A percentile compares a stretch with the other conserved stretches of the same genome.
phyloP scores from a whole-genome alignment of 441 rosid genomes.

The Lepidium campestre region DNA sequence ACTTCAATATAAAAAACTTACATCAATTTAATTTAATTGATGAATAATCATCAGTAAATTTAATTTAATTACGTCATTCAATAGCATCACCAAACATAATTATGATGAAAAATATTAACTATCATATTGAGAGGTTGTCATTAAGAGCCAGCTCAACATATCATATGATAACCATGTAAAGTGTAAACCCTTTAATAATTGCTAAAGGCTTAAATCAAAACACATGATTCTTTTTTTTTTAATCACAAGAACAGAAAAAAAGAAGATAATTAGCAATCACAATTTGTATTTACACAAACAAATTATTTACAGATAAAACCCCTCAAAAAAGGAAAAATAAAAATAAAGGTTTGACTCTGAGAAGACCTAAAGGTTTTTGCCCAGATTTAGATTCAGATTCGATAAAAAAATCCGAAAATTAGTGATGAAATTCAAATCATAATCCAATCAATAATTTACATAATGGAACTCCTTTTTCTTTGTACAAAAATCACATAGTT shows the following conservation, averaged over 20 bases:
- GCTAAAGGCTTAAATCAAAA: neutral
- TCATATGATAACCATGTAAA: neutral
- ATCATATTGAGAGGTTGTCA: neutral
- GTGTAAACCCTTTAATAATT: too few relatives aligned
- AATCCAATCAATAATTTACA: conserved; percentile 15
- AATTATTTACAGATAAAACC: conserved; percentile 2
- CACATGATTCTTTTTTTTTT: neutral
- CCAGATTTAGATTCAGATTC: conserved; percentile 11
- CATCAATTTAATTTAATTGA: too few relatives aligned
- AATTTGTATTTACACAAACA: neutral
- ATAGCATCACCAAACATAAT: neutral
- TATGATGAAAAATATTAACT: too few relatives aligned
- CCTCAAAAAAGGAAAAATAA: neutral
- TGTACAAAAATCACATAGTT: conserved; percentile 8
- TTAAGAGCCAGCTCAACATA: neutral
- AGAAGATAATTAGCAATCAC: conserved; percentile 1
- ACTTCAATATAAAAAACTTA: too few relatives aligned
- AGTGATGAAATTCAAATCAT: conserved; percentile 12
- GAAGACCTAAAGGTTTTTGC: conserved; percentile 7
- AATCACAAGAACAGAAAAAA: neutral
- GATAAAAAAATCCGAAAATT: neutral
- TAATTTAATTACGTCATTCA: neutral
- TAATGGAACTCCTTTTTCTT: neutral
- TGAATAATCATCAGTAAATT: neutral
- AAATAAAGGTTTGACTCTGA: neutral